phyloP scores from a whole-genome alignment of 441 rosid genomes.

The Raphanus hybrid region DNA sequence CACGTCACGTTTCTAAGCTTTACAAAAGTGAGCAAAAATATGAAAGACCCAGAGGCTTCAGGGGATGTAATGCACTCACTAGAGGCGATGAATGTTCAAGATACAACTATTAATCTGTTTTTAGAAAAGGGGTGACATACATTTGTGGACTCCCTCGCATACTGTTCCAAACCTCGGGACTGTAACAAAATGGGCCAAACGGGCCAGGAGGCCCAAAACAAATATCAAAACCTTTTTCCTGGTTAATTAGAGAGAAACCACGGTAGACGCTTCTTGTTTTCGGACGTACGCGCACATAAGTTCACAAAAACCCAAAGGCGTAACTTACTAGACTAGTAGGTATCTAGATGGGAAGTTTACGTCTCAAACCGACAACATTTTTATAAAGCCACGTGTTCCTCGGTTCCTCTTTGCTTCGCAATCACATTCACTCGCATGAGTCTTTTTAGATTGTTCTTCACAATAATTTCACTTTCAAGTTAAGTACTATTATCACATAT shows the following conservation, averaged over 20 bases:
- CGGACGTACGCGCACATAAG: conserved; percentile 15
- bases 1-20: conserved; percentile 14
- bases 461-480: conserved; percentile 42
- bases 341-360: conserved; percentile 25
- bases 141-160: background rate
- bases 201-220: background rate
- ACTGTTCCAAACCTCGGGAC: background rate
- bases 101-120: background rate
- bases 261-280: background rate
- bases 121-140: background rate
- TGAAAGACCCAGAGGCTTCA: background rate
- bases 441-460: background rate
- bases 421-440: conserved; percentile 22
- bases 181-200: background rate
- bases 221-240: background rate
- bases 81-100: background rate
- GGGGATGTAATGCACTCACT: background rate
- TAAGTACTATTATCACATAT: conserved; percentile 21
- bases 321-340: background rate
- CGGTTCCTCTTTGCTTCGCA: conserved; percentile 36
- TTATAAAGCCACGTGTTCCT: conserved; percentile 33
- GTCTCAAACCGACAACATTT: conserved; percentile 52
- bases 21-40: background rate
- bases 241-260: background rate
- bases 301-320: conserved; percentile 14